Conservation (phyloP, 2,329 filamentous ascomycete species). For the Exserohilum turcica region DNA sequence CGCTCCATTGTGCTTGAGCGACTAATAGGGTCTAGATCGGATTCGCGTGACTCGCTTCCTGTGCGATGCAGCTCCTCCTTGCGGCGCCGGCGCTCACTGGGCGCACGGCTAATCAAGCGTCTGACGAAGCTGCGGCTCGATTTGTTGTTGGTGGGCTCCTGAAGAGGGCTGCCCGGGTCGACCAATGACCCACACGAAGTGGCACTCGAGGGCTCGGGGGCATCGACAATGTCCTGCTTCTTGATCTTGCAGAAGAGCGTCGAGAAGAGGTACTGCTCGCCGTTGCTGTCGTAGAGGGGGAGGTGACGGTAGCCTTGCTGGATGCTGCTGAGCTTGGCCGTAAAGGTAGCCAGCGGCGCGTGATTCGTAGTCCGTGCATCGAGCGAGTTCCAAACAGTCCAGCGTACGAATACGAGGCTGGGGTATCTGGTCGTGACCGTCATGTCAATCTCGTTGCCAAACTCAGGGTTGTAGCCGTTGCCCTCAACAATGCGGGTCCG, state of each 20-base stretch:
- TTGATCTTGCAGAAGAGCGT: constrained; percentile 90
- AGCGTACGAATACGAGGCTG: constrained; percentile 89
- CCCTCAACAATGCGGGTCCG: constrained; percentile 80
- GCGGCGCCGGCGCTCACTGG: constrained; percentile 50
- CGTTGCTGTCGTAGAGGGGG: constrained; percentile 84
- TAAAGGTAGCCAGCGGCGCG: constrained; percentile 82
- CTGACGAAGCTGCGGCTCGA: constrained; percentile 46
- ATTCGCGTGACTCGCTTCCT: constrained; percentile 41
- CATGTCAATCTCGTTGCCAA: constrained; percentile 79
- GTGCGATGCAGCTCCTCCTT: constrained; percentile 36
- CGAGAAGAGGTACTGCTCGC: constrained; percentile 92
- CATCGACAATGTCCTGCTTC: constrained; percentile 59
- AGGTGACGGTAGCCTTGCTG: constrained; percentile 92
- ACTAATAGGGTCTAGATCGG: constrained; percentile 39
- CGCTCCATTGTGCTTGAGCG: constrained; percentile 47
- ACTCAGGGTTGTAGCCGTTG: constrained; percentile 93
- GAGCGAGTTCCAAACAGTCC: constrained; percentile 85
- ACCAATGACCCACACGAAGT: constrained; percentile 34
- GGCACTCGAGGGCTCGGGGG: constrained; percentile 34
- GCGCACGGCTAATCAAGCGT: constrained; percentile 51
- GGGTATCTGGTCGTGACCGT: constrained; percentile 91
- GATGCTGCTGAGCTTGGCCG: constrained; percentile 85
- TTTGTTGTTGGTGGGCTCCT: constrained; percentile 41
- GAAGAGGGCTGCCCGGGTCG: constrained; percentile 35
- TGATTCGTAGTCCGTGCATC: constrained; percentile 72